These are phyloP conservation scores for Tolypocladium endophyticum DNA, from an alignment of 2,329 filamentous ascomycete species.

Conservation along the genomic window DNA sequence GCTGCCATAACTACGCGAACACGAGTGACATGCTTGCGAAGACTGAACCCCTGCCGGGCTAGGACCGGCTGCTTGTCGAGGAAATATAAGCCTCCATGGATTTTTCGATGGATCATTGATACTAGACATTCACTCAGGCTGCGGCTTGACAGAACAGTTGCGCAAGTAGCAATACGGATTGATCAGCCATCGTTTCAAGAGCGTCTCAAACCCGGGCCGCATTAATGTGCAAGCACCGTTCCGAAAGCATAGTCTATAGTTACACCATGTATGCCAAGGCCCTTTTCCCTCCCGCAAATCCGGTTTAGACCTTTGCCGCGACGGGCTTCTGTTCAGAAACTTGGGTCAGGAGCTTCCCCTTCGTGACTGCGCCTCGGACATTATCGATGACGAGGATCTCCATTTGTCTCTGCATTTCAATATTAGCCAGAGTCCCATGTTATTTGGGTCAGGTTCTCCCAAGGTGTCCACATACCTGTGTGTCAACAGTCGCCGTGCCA, in stretches of 20 bases:
- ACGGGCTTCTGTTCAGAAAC: slow-evolving; percentile 5
- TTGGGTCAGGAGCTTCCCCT: slow-evolving; percentile 7
- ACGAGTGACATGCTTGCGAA: not conserved
- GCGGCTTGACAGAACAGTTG: too few species aligned
- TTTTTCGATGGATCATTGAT: too few species aligned
- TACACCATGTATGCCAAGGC: not conserved
- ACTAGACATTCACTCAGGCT: too few species aligned
- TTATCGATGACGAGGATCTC: slow-evolving; percentile 18
- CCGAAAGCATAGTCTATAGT: not conserved
- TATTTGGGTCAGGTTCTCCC: not conserved
- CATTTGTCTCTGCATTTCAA: slow-evolving; percentile 11
- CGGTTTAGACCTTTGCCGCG: not conserved
- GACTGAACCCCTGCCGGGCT: not conserved
- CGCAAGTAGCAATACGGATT: too few species aligned
- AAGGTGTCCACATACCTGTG: slow-evolving; percentile 4
- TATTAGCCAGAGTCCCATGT: not conserved
- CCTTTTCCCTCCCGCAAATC: not conserved
- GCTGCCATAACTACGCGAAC: too few species aligned
- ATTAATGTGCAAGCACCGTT: not conserved
- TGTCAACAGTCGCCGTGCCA: slow-evolving; percentile 53
- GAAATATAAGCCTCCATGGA: not conserved
- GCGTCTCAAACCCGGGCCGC: not conserved
- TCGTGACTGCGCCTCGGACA: slow-evolving; percentile 18
- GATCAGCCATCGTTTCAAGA: not conserved
- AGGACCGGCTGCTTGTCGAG: not conserved